Conservation (phyloP, 1,284 basidiomycete species). For the Cystobasidium slooffiae region DNA sequence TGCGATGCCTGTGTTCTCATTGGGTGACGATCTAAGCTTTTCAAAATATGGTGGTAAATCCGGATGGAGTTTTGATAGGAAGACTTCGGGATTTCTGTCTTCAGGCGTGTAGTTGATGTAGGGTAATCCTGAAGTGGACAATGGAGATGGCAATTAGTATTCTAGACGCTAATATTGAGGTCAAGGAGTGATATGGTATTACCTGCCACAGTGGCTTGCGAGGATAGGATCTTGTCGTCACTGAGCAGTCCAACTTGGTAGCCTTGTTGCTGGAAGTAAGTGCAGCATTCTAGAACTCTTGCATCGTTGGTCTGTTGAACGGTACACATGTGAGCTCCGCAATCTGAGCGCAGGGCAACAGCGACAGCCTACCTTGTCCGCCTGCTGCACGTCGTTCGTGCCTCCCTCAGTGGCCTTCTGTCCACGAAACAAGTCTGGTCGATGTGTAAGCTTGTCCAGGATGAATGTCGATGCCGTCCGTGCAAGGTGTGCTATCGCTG, state of each 20-base stretch:
- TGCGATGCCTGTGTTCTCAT: not conserved
- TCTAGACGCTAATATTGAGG: not conserved
- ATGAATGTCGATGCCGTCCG: slow-evolving; percentile 17
- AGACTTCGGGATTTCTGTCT: slow-evolving; percentile 15
- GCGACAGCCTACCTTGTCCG: not conserved
- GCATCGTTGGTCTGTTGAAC: slow-evolving; percentile 21
- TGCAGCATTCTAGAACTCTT: slow-evolving; percentile 24
- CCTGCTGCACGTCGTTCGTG: not conserved
- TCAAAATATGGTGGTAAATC: slow-evolving; percentile 28
- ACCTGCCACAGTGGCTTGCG: slow-evolving; percentile 25
- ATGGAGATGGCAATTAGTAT: not conserved
- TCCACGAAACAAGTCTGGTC: slow-evolving; percentile 35
- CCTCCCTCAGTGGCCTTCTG: slow-evolving; percentile 13
- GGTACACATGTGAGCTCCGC: not conserved
- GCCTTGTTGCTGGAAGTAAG: slow-evolving; percentile 21
- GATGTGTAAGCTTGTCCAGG: slow-evolving; percentile 23
- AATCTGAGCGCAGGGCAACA: not conserved
- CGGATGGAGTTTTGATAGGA: slow-evolving; percentile 28
- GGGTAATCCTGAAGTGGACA: slow-evolving; percentile 6
- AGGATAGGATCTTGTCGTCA: slow-evolving; percentile 34
- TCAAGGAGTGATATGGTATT: not conserved
- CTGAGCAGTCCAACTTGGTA: slow-evolving; percentile 36
- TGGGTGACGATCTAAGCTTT: not conserved
- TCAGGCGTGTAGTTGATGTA: slow-evolving; percentile 20
- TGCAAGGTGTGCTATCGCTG: slow-evolving; percentile 5